Evolutionary conservation across 2,329 filamentous ascomycete species (phyloP), one percentile per base, ranked within the genome.

Genomic region (Sporothrix phasma): DNA sequence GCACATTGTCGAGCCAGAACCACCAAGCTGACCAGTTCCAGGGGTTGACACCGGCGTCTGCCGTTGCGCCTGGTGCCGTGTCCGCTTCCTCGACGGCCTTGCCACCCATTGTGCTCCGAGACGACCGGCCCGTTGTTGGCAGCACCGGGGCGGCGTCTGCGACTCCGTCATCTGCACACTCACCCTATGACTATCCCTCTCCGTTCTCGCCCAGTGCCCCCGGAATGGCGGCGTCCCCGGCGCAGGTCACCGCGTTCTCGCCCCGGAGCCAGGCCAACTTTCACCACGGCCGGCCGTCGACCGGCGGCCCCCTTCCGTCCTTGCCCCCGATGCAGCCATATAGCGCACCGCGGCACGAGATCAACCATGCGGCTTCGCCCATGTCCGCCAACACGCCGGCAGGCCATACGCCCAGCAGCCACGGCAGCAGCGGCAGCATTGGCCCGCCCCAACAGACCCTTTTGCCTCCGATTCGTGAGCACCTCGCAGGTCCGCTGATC

Each of bases 331-430:
- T 79, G 41, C 75, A 77, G 49, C 47, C 34, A 1, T 70, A 72
- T 45, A 67, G 71, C 31, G 77, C 76, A 15, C 76, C 76, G 7
- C 76, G 75, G 1, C 72, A 73, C 62, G 76, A 74, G 34, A 76
- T 77, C 11, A 70, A 70, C 17, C 74, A 71, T 31, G 72, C 67
- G 22, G 53, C 34, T n/a, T 51, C 47, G 22, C 53, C 34, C 11
- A 34, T 59, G 26, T 34, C 45, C 17, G 34, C 22, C 31, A 43
- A 26, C 31, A 39, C 51, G 5, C 22, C 31, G 24, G 26, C 26
- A 5, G 53, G 39, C 7, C 39, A 56, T 15, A 19, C 37, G 11
- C 39, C 54, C 22, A 31, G 43, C 17, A 46, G 15, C 39, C 51
- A 56, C 13, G 49, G 41, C 15, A 49, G n/a, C 13, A 58, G 24